phyloP scores from a whole-genome alignment of 1,284 basidiomycete species.

The Malassezia sp. region DNA sequence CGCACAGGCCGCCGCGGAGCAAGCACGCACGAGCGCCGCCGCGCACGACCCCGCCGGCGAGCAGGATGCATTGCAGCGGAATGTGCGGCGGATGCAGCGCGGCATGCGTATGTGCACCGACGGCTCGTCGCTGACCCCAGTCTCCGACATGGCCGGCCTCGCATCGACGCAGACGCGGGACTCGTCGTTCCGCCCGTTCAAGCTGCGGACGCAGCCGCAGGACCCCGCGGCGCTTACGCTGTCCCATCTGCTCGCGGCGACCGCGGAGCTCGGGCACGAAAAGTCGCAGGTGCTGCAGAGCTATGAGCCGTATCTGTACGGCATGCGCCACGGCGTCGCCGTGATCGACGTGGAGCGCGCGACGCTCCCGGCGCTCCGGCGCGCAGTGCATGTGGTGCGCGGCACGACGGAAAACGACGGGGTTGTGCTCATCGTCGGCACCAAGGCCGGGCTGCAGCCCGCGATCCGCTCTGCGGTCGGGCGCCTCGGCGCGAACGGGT shows the following conservation, averaged over 20 bases:
- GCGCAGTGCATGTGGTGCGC: slow-evolving; percentile 75
- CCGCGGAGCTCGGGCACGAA: slow-evolving; percentile 86
- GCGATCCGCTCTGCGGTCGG: slow-evolving; percentile 69
- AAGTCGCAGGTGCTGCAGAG: slow-evolving; percentile 70
- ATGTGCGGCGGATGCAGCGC: slow-evolving; percentile 23
- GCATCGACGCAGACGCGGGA: slow-evolving; percentile 66
- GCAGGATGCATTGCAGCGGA: slow-evolving; percentile 13
- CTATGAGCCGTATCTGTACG: slow-evolving; percentile 87
- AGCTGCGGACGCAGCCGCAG: slow-evolving; percentile 59
- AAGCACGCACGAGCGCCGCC: neutral
- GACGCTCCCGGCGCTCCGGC: slow-evolving; percentile 77
- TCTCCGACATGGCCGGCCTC: slow-evolving; percentile 58
- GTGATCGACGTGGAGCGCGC: slow-evolving; percentile 84
- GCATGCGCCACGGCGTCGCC: slow-evolving; percentile 74
- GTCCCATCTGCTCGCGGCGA: slow-evolving; percentile 79
- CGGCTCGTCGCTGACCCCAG: slow-evolving; percentile 50
- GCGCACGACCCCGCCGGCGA: slow-evolving; percentile 1
- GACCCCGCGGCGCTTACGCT: slow-evolving; percentile 60
- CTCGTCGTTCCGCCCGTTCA: slow-evolving; percentile 63
- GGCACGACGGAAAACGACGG: slow-evolving; percentile 72
- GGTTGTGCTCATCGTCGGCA: slow-evolving; percentile 79
- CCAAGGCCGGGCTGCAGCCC: slow-evolving; percentile 63
- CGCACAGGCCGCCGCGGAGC: slow-evolving; percentile 1
- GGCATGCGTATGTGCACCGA: slow-evolving; percentile 18
- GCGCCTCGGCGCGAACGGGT: slow-evolving; percentile 56